These are phyloP conservation scores for Chlorella sorokiniana DNA, from an alignment of 139 green algal genomes.

Conservation along the genomic window DNA sequence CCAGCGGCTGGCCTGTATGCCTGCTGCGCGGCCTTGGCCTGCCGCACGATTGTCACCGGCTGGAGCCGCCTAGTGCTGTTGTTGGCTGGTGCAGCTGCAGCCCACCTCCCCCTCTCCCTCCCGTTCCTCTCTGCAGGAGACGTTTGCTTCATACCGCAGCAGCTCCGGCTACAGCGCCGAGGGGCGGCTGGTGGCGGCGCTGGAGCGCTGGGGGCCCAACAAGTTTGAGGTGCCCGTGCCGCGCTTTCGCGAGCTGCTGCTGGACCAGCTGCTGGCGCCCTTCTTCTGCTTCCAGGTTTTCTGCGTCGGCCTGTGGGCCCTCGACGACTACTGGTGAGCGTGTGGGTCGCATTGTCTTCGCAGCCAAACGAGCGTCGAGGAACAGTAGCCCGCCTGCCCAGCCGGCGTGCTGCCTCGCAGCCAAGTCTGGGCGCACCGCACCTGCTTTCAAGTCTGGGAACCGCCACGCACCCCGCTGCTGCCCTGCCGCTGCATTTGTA, in stretches of 20 bases:
- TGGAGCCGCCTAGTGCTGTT: not conserved
- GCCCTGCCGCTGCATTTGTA: not conserved
- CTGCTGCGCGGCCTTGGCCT: too few species aligned
- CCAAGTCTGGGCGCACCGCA: too few species aligned
- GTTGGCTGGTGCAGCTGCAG: not conserved
- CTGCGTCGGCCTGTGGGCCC: slow-evolving; percentile 92
- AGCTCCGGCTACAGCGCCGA: slow-evolving; percentile 53
- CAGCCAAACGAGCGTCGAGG: too few species aligned
- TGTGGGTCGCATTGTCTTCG: too few species aligned
- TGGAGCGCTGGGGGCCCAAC: slow-evolving; percentile 76
- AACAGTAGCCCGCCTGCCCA: not conserved
- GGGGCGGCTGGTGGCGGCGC: slow-evolving; percentile 48
- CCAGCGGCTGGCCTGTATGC: too few species aligned
- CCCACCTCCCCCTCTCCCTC: not conserved
- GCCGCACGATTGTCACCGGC: too few species aligned
- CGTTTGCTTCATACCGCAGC: slow-evolving; percentile 58
- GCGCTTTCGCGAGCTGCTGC: slow-evolving; percentile 73
- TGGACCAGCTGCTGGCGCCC: slow-evolving; percentile 93
- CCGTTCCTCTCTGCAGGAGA: slow-evolving; percentile 52
- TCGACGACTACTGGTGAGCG: slow-evolving; percentile 93
- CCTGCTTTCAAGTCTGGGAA: too few species aligned
- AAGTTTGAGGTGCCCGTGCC: slow-evolving; percentile 79
- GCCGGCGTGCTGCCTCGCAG: too few species aligned
- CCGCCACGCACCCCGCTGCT: not conserved
- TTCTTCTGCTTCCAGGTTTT: slow-evolving; percentile 99